Conservation (phyloP, 2,329 filamentous ascomycete species). For the Ilyonectria destructans region DNA sequence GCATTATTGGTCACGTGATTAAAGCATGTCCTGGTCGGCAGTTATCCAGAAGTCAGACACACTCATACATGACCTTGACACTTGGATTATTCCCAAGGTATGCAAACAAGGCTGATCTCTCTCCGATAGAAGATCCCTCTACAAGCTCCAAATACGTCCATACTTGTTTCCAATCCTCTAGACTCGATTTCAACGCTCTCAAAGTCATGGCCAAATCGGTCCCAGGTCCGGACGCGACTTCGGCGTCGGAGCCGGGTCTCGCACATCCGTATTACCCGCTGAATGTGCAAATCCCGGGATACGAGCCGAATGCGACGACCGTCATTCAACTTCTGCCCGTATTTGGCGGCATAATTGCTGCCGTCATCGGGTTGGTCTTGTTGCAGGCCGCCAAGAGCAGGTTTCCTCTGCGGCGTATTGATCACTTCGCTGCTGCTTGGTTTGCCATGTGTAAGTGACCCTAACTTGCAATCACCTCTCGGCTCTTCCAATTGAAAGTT, state of each 20-base stretch:
- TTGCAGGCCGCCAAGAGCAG: slow-evolving; percentile 43
- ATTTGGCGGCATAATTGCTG: slow-evolving; percentile 56
- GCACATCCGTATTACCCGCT: slow-evolving; percentile 68
- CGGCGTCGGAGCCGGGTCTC: slow-evolving; percentile 11
- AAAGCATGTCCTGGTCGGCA: too few relatives aligned
- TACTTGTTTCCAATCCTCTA: background rate
- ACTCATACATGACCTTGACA: too few relatives aligned
- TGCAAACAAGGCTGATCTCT: background rate
- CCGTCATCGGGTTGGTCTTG: slow-evolving; percentile 54
- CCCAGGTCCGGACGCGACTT: background rate
- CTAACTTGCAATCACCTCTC: background rate
- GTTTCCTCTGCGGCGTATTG: slow-evolving; percentile 48
- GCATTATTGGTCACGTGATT: too few relatives aligned
- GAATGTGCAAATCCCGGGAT: slow-evolving; percentile 61
- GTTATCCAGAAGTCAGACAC: too few relatives aligned
- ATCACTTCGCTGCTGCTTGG: slow-evolving; percentile 66
- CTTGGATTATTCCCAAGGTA: too few relatives aligned
- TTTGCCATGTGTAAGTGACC: slow-evolving; percentile 68
- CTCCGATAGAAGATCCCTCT: background rate
- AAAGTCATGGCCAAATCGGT: slow-evolving; percentile 19
- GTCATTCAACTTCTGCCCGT: slow-evolving; percentile 57
- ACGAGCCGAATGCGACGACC: slow-evolving; percentile 62
- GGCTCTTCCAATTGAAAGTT: background rate
- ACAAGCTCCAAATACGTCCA: background rate
- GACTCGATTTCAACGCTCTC: slow-evolving; percentile 11